Base-by-base conservation (phyloP, 306 rosid genomes). In the Glycyrrhiza uralensis region DNA sequence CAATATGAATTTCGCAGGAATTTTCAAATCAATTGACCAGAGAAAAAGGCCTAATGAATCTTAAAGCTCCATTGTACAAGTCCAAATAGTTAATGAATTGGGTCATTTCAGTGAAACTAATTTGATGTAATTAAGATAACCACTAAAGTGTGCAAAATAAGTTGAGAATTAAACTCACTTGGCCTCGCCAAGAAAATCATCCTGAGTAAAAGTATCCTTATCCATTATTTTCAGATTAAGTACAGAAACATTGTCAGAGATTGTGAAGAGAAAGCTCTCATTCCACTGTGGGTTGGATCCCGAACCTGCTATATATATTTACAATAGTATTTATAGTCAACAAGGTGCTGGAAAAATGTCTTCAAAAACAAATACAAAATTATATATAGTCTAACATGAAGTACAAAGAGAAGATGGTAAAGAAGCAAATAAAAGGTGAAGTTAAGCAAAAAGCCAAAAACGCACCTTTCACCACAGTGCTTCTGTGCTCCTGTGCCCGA, bases 111-210 rank as follows among this genome's bases (percentile, higher is more conserved):
- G 23, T 46, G 11, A 46, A 46, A n/a, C n/a, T n/a, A n/a, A n/a
- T n/a, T n/a, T n/a, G n/a, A n/a, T n/a, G n/a, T n/a, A n/a, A 46
- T 46, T 1, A 17, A 46, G 3, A 44, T n/a, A 4, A 44, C 12
- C 51, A 14, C 19, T 5, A 15, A 13, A 12, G 13, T 20, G 10
- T 20, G n/a, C n/a, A 10, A 20, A 47, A 19, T 7, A 5, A 55
- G 5, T n/a, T 56, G 13, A 44, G 5, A 22, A 32, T 12, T 74
- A 5, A 32, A 62, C 78, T 64, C 36, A 78, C 82, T 2, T 71
- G 2, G 82, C 68, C 29, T 64, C 62, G 5, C 78, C 82, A 66
- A 79, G 71, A 33, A 66, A 79, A 29, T 79, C 83, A 20, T 79
- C 79, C 0, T 22, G 15, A 9, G 30, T 57, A 33, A 66, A 73